Base-by-base conservation (phyloP, 192 early-diverging fungal species). In the Polychytrium aggregatum region DNA sequence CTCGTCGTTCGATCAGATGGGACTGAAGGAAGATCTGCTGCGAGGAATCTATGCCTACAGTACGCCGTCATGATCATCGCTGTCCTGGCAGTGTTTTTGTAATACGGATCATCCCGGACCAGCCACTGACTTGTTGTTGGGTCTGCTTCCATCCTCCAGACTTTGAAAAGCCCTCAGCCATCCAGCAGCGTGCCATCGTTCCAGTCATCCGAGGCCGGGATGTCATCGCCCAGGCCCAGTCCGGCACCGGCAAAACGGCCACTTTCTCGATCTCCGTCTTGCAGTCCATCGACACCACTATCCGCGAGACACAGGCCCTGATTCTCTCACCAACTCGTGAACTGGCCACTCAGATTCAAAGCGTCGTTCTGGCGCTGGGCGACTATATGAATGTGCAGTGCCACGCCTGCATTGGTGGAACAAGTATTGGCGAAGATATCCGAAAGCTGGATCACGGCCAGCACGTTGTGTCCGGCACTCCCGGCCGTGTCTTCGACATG, bases 371-470 rank as follows among this genome's bases (percentile, higher is more conserved):
- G 17, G 88, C 94, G 1, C 68, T 98, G 17, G 94, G 92, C 41
- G 90, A 95, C 60, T 94, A 96, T 53, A 96, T 98, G 94, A 89
- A 84, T 57, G 84, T 94, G 1, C 88, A 95, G 59, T 91, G 88
- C 57, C 89, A 92, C 49, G 88, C 87, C 20, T 94, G 90, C 54
- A 90, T 96, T 48, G 92, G 92, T 57, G 94, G 94, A 29, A 94
- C 90, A 0, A 82, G 71, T 36, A 68, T 96, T 61, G 82, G 86
- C 39, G 90, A 96, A 61, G 94, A 98, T 52, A 88, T 94, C 46
- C 75, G 81, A 27, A 84, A 86, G 57, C 76, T 98, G n/a, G 90
- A 94, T 52, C 63, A 84, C 43, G 92, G 92, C 22, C 82, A 84
- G 46, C 94, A 98, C 52, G 79, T 98, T 17, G 90, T 98, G 0